These are phyloP conservation scores for Amaranthus palmeri DNA, from an alignment of 148 eudicot genomes.

Conservation along the genomic window DNA sequence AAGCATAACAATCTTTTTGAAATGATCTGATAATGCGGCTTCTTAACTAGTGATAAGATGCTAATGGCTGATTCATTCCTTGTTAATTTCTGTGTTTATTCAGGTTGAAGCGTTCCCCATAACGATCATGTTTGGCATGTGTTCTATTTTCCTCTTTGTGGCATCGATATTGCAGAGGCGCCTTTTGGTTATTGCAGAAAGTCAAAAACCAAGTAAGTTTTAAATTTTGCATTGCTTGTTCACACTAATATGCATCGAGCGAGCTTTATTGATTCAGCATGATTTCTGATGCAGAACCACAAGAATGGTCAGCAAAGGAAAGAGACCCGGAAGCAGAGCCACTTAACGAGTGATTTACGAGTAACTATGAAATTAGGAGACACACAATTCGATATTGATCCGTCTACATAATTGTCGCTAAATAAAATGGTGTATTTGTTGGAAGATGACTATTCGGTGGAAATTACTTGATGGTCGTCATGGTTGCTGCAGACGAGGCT, in stretches of 20 bases:
- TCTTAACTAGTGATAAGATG: too few relatives aligned
- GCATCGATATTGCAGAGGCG: conserved; percentile 88
- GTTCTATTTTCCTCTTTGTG: conserved; percentile 88
- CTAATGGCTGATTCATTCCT: not conserved
- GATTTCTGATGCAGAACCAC: conserved; percentile 32
- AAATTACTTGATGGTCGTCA: conserved; percentile 12
- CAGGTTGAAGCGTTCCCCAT: conserved; percentile 96
- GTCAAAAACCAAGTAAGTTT: conserved; percentile 70
- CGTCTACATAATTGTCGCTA: too few relatives aligned
- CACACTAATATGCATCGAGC: not conserved
- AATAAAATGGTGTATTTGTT: not conserved
- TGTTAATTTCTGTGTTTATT: too few relatives aligned
- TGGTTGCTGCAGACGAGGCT: conserved; percentile 13
- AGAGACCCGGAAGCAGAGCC: conserved; percentile 50
- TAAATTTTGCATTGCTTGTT: not conserved
- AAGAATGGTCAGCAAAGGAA: conserved; percentile 47
- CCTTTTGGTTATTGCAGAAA: conserved; percentile 57
- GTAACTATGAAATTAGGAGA: conserved; percentile 15
- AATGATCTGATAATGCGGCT: too few relatives aligned
- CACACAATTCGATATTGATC: not conserved
- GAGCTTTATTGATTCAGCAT: not conserved
- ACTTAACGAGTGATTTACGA: conserved; percentile 26
- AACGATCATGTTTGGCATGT: conserved; percentile 97
- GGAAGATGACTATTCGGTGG: conserved; percentile 8
- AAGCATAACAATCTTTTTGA: not conserved